phyloP scores from a whole-genome alignment of 208 protist species.

The Crithidia brevicula region DNA sequence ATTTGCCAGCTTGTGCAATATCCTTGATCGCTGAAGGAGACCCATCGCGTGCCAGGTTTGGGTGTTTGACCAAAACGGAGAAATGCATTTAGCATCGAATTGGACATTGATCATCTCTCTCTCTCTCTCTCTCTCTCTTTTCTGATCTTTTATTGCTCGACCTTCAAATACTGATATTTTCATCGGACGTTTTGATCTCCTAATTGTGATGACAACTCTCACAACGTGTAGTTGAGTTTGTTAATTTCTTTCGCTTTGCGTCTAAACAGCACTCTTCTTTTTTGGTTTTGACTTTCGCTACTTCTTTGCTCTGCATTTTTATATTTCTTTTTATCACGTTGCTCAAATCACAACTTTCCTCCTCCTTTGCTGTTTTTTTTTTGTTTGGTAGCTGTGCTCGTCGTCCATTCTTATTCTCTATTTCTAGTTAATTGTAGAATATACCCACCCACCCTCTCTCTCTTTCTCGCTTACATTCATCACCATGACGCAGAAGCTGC shows the following conservation, averaged over 20 bases:
- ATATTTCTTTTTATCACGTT: constrained; percentile 9
- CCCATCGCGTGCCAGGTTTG: no score
- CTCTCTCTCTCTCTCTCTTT: no score
- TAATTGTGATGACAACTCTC: background rate
- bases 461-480: background rate
- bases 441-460: background rate
- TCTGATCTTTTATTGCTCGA: no score
- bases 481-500: constrained; percentile 73
- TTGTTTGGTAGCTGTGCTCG: constrained; percentile 10
- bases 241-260: constrained; percentile 6
- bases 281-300: no score
- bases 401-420: background rate
- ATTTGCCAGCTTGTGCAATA: no score
- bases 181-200: no score
- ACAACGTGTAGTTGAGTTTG: background rate
- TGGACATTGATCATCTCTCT: no score
- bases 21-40: no score
- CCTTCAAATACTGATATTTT: no score
- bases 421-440: background rate
- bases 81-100: no score
- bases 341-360: background rate
- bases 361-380: background rate
- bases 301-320: background rate
- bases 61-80: no score
- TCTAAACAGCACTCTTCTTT: no score